Evolutionary conservation across 2,329 filamentous ascomycete genomes (phyloP).

Genomic region (Fusarium praegraminearum): DNA sequence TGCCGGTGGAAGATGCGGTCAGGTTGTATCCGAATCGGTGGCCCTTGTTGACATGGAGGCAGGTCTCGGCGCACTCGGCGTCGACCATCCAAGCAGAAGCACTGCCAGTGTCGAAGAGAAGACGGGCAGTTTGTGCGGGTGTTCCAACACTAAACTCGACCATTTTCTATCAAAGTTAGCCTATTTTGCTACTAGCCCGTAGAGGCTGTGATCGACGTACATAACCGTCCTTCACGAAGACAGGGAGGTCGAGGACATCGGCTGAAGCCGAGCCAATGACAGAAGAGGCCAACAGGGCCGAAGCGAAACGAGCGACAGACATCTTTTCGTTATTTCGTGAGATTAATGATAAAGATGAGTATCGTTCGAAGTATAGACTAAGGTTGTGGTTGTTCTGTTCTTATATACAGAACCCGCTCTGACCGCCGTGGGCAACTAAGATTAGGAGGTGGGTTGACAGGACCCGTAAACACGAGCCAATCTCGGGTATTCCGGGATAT

Average conservation of each 20-base stretch:
- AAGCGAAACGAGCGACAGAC: constrained; percentile 1
- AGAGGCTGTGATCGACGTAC: not conserved
- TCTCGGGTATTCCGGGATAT: constrained; percentile 4
- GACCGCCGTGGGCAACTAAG: not conserved
- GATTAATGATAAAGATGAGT: not conserved
- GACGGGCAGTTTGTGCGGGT: constrained; percentile 44
- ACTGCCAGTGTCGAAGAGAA: constrained; percentile 54
- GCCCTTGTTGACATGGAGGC: constrained; percentile 46
- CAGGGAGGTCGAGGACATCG: constrained; percentile 27
- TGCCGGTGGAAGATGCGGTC: constrained; percentile 44
- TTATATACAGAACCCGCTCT: not conserved
- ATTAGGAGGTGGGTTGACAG: not conserved
- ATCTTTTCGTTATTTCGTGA: not conserved
- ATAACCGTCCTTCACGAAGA: constrained; percentile 13
- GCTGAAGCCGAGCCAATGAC: constrained; percentile 13
- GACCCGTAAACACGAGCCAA: constrained; percentile 27
- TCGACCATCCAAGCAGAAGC: constrained; percentile 52
- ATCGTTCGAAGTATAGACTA: not conserved
- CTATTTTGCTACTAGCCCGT: fast-evolving
- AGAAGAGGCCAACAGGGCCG: constrained; percentile 18
- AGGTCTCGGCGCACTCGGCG: constrained; percentile 43
- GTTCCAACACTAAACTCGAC: constrained; percentile 43
- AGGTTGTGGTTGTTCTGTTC: not conserved
- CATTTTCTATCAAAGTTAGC: constrained; percentile 24
- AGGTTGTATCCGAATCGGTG: constrained; percentile 48